Conservation (phyloP, 306 rosid genomes). For the Alnus glutinosa region DNA sequence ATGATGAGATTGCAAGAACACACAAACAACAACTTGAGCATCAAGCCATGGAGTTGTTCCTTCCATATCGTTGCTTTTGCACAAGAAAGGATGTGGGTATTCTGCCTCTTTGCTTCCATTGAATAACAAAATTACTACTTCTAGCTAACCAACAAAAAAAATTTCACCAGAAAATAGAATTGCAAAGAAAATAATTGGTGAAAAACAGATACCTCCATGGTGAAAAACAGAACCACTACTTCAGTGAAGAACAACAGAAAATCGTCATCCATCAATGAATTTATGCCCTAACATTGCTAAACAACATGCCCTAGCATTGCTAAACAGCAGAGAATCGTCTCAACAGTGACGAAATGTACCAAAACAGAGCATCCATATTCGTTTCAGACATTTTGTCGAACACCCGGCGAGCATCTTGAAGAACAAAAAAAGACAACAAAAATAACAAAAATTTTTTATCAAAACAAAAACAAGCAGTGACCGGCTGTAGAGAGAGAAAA, state of each 20-base stretch:
- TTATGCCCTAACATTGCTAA: not conserved
- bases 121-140: not conserved
- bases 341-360: too few relatives aligned
- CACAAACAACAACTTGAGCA: slow-evolving; percentile 52
- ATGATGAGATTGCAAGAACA: slow-evolving; percentile 50
- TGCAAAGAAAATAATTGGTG: too few relatives aligned
- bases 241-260: not conserved
- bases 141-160: not conserved
- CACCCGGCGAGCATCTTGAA: too few relatives aligned
- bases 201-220: not conserved
- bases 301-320: not conserved
- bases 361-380: too few relatives aligned
- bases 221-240: not conserved
- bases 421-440: too few relatives aligned
- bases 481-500: too few relatives aligned
- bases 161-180: not conserved
- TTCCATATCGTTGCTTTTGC: slow-evolving; percentile 77
- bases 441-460: too few relatives aligned
- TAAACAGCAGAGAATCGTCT: too few relatives aligned
- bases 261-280: not conserved
- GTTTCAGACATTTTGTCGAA: too few relatives aligned
- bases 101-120: not conserved
- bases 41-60: slow-evolving; percentile 68
- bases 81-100: slow-evolving; percentile 59
- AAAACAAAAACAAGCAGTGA: too few relatives aligned